A percentile compares a stretch with the other conserved stretches of the same genome.
Evolutionary conservation across 805 yeast species (phyloP).

Genomic region (Candida fluviatilis): DNA sequence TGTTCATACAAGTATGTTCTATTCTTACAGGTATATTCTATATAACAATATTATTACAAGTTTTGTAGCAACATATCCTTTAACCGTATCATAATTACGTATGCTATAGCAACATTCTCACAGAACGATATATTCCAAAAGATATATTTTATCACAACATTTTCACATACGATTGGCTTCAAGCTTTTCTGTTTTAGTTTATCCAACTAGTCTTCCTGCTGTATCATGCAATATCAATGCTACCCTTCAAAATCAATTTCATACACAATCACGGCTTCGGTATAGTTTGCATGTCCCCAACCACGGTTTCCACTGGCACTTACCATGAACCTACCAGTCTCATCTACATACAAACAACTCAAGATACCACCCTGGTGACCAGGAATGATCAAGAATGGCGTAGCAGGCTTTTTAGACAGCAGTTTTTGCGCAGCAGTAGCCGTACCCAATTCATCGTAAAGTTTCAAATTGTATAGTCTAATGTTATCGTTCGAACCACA

Average conservation of each 20-base stretch:
- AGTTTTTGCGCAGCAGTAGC: slow-evolving; percentile 13
- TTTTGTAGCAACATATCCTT: too few species aligned
- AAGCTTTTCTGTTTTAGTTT: not conserved
- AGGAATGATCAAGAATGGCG: slow-evolving; percentile 87
- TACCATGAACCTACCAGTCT: slow-evolving; percentile 81
- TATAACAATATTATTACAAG: too few species aligned
- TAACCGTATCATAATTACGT: too few species aligned
- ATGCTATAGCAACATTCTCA: too few species aligned
- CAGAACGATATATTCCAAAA: too few species aligned
- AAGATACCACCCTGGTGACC: slow-evolving; percentile 95
- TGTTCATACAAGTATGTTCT: too few species aligned
- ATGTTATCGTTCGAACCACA: slow-evolving; percentile 92
- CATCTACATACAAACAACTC: slow-evolving; percentile 75
- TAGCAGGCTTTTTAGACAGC: slow-evolving; percentile 34
- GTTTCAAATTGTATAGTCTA: slow-evolving; percentile 71
- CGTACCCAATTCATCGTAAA: slow-evolving; percentile 31
- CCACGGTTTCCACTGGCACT: slow-evolving; percentile 95
- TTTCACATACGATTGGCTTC: too few species aligned
- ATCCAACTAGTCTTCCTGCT: not conserved
- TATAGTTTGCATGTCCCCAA: slow-evolving; percentile 76
- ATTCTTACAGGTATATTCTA: not conserved
- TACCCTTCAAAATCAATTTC: slow-evolving; percentile 54
- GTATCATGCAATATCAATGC: too few species aligned
- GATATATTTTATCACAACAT: too few species aligned
- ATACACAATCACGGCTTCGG: slow-evolving; percentile 79